Evolutionary conservation across 352 stramenopile species (phyloP), one percentile per base, ranked within the genome.

Genomic region (Achlya hypogyna): DNA sequence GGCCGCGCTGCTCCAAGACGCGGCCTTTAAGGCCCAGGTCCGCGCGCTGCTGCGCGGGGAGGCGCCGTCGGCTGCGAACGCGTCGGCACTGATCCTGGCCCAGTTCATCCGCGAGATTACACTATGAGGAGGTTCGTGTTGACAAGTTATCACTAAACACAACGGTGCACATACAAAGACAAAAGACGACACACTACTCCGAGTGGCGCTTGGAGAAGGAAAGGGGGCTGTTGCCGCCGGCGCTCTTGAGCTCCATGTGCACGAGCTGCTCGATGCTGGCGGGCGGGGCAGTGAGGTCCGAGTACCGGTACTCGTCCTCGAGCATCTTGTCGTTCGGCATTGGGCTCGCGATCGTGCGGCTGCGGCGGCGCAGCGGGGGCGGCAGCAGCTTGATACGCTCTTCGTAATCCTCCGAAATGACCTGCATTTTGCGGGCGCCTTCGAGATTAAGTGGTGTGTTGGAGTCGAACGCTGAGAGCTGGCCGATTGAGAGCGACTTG

Each of bases 401-500:
- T 60, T 94, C 81, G 63, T 93, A 93, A 58, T 94, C 86, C 68
- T 93, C 83, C 53, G 86, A 94, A 16, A 94, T 67, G 31, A 94
- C 83, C 58, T 94, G 84, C 81, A 94, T 91, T 69, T 94, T 93
- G 47, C 84, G 84, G 28, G 86, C 86, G 14, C 82, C 82, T 38
- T 94, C 86, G 32, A 94, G 42, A 59, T 93, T 94, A 10, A 94
- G 65, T 40, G 86, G 86, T 47, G 78, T 81, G 53, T 78, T 89
- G 69, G 87, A 80, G 34, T 91, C 85, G 53, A 91, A 91, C 0
- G 80, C 75, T 67, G 76, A 72, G 59, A 91, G 62, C 65, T 89
- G 80, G 9, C 83, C 83, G 83, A 97, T 97, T 18, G 84, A 82
- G 82, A 97, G 96, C 12, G 84, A 84, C 25, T 93, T 93, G 31